Evolutionary conservation across 169 alveolate species (phyloP), one percentile per base, ranked within the genome.

Genomic region (Babesia divergens): DNA sequence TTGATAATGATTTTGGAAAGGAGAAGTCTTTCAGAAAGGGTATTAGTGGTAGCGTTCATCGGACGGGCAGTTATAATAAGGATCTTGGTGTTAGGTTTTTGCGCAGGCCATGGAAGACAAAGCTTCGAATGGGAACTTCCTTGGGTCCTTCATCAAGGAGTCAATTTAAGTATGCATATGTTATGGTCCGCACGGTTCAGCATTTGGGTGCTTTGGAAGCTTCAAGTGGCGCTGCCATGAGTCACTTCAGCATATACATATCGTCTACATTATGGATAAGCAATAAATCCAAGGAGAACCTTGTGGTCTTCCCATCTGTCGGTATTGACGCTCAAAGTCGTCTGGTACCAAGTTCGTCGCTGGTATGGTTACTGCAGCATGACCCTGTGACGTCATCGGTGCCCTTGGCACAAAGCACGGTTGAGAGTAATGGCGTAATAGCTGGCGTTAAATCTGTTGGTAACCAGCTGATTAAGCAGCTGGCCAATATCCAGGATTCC

Each of bases 251-350:
- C 74, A 52, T 77, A n/a, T 55, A 67, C n/a, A 35, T 77, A 20
- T 66, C 86, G 16, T 77, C 86, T 7, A 58, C 81, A 28, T 29
- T 77, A 14, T 77, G 74, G 56, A 60, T 77, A 7, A 60, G 64
- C 26, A 77, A 77, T 56, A 42, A 77, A 42, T 58, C 86, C 18
- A 60, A 34, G 38, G 82, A 77, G 67, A 67, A 66, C 20, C 47
- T 77, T 35, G 86, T 77, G 52, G 66, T 77, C 29, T 77, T 77
- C 67, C 86, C 86, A 24, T 50, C 83, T 9, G 42, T 37, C n/a
- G 38, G 62, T 74, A 47, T 42, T 18, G 70, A 40, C 37, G 43
- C 44, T 20, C 66, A 49, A n/a, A 18, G 5, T 35, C 42, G 72
- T 22, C 8, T 43, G 52, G 53, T 62, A n/a, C 59, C 72, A 11